Evolutionary conservation across 2,329 filamentous ascomycete species (phyloP).

Genomic region (Fusarium armeniacum): DNA sequence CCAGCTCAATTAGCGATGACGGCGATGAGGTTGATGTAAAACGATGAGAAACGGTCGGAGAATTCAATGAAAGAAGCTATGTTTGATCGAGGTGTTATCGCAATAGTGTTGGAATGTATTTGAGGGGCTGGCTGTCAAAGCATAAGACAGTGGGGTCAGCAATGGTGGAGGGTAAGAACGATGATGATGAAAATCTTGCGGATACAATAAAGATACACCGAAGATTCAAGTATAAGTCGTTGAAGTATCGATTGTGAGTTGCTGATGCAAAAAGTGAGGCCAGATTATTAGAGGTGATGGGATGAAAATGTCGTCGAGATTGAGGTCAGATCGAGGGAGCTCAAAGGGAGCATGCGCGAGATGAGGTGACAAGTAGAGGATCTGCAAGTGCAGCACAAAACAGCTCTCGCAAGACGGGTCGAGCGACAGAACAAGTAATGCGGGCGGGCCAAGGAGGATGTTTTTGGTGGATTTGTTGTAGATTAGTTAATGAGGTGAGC

Average conservation of each 20-base stretch:
- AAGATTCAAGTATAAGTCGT: slow-evolving; percentile 1
- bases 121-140: slow-evolving; percentile 42
- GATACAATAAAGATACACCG: slow-evolving; percentile 24
- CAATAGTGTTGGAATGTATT: slow-evolving; percentile 32
- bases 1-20: slow-evolving; percentile 42
- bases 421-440: slow-evolving; percentile 33
- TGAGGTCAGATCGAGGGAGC: slow-evolving; percentile 37
- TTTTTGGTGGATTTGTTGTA: slow-evolving; percentile 35
- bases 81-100: slow-evolving; percentile 36
- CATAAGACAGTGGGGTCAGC: slow-evolving; percentile 39
- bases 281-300: slow-evolving; percentile 28
- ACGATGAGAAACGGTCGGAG: slow-evolving; percentile 6
- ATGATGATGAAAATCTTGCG: slow-evolving; percentile 28
- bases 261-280: slow-evolving; percentile 21
- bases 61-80: slow-evolving; percentile 22
- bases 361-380: slow-evolving; percentile 27
- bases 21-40: slow-evolving; percentile 4
- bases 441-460: slow-evolving; percentile 30
- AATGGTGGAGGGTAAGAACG: slow-evolving; percentile 18
- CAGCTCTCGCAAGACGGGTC: slow-evolving; percentile 37
- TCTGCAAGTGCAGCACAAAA: slow-evolving; percentile 23
- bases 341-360: slow-evolving; percentile 28
- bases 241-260: slow-evolving; percentile 21
- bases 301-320: slow-evolving; percentile 48
- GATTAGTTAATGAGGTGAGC: slow-evolving; percentile 45